Conservation (phyloP, 1,284 basidiomycete species). For the Boletus sp. region DNA sequence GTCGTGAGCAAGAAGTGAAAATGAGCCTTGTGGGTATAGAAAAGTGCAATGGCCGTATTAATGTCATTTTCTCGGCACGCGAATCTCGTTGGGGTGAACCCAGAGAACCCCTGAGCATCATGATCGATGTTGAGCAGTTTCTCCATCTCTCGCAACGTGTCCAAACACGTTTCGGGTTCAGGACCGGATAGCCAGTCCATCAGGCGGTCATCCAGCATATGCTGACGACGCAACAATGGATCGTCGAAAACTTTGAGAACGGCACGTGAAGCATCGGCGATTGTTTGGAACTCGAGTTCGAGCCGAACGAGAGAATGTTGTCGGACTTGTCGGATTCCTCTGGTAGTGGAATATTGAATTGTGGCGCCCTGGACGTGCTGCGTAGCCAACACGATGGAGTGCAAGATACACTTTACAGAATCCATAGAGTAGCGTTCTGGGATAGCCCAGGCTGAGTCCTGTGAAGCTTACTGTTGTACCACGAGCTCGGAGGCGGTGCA, state of each 20-base stretch:
- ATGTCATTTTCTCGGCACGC: too few relatives aligned
- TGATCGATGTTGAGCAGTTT: neutral
- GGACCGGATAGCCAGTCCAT: neutral
- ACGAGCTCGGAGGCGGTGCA: too few relatives aligned
- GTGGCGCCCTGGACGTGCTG: neutral
- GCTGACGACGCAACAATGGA: neutral
- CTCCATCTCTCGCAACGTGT: neutral
- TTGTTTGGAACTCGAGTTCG: conserved; percentile 12
- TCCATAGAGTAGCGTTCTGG: neutral
- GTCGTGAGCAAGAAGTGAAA: too few relatives aligned
- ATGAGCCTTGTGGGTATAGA: too few relatives aligned
- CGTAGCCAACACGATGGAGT: neutral
- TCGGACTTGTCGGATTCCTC: conserved; percentile 1
- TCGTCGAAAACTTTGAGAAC: conserved; percentile 2
- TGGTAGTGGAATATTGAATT: neutral
- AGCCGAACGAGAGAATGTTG: conserved; percentile 12
- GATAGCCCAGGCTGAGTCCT: too few relatives aligned
- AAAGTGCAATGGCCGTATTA: too few relatives aligned
- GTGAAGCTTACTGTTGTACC: too few relatives aligned
- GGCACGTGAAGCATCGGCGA: neutral
- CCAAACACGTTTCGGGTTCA: conserved; percentile 2
- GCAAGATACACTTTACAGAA: conserved; percentile 1
- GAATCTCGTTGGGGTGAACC: neutral
- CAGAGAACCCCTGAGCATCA: neutral
- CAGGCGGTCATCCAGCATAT: conserved; percentile 3